These are phyloP conservation scores for Trypanosoma theileri DNA, from an alignment of 208 protist genomes.

Conservation along the genomic window DNA sequence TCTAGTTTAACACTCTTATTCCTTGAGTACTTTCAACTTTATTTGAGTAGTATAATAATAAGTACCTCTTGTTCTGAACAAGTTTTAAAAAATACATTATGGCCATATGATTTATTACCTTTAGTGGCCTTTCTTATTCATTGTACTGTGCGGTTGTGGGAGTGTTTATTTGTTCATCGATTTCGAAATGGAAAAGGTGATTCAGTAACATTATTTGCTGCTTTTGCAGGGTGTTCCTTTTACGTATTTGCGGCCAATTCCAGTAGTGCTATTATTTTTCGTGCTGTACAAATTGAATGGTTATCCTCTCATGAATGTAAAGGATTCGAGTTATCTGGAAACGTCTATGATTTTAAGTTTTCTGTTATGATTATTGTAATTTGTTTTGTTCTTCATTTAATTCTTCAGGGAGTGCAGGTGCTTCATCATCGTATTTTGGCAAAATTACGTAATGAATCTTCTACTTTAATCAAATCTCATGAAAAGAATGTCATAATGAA, in stretches of 20 bases:
- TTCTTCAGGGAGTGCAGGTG: slow-evolving; percentile 58
- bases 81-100: slow-evolving; percentile 8
- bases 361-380: background rate
- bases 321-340: background rate
- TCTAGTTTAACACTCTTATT: slow-evolving; percentile 21
- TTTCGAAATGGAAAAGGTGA: slow-evolving; percentile 43
- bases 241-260: slow-evolving; percentile 70
- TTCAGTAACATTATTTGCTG: slow-evolving; percentile 67
- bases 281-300: background rate
- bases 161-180: slow-evolving; percentile 60
- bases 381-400: slow-evolving; percentile 35
- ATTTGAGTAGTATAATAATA: no score
- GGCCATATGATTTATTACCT: slow-evolving; percentile 22
- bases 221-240: slow-evolving; percentile 67
- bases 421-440: slow-evolving; percentile 54
- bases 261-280: slow-evolving; percentile 17
- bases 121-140: slow-evolving; percentile 61
- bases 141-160: slow-evolving; percentile 56
- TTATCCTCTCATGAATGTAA: background rate
- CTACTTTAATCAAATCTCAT: background rate
- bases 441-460: slow-evolving; percentile 16
- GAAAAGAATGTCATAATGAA: background rate
- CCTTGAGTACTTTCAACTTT: background rate
- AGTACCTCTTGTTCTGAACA: background rate
- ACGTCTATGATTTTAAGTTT: background rate